Percentiles rank a stretch among this genome's conserved stretches.
phyloP scores from a whole-genome alignment of 2,329 filamentous ascomycete genomes.

The Fusarium nelsonii region DNA sequence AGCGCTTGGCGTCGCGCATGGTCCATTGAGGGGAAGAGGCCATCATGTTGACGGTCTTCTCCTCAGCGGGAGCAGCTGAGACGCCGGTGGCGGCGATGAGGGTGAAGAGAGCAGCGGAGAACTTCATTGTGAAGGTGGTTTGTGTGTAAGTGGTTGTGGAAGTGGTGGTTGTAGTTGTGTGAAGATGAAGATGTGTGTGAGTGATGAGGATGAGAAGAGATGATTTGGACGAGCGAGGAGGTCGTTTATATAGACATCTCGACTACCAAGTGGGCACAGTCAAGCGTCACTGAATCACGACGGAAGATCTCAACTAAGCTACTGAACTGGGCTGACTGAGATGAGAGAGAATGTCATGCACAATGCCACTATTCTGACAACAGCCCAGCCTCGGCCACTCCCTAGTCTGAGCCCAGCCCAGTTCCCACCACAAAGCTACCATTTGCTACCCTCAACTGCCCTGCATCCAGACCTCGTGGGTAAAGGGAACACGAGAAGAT shows the following conservation, averaged over 20 bases:
- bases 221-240: slow-evolving; percentile 1
- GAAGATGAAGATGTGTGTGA: background rate
- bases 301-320: background rate
- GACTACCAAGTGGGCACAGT: background rate
- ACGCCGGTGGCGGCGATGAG: slow-evolving; percentile 53
- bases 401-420: background rate
- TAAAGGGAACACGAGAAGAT: slow-evolving; percentile 44
- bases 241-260: slow-evolving; percentile 35
- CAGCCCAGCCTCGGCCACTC: slow-evolving; percentile 14
- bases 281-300: background rate
- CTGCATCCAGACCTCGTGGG: slow-evolving; percentile 12
- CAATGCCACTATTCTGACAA: slow-evolving; percentile 13
- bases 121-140: slow-evolving; percentile 56
- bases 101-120: slow-evolving; percentile 56
- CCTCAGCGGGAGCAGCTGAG: slow-evolving; percentile 52
- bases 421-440: background rate
- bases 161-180: slow-evolving; percentile 17
- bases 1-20: slow-evolving; percentile 56
- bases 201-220: slow-evolving; percentile 22
- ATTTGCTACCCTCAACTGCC: slow-evolving; percentile 6
- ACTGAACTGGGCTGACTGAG: background rate
- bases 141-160: slow-evolving; percentile 1
- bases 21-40: slow-evolving; percentile 57
- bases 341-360: slow-evolving; percentile 1
- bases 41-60: slow-evolving; percentile 56